phyloP scores from a whole-genome alignment of 768 basidiomycete species.

The Xerocomus spinulosus region DNA sequence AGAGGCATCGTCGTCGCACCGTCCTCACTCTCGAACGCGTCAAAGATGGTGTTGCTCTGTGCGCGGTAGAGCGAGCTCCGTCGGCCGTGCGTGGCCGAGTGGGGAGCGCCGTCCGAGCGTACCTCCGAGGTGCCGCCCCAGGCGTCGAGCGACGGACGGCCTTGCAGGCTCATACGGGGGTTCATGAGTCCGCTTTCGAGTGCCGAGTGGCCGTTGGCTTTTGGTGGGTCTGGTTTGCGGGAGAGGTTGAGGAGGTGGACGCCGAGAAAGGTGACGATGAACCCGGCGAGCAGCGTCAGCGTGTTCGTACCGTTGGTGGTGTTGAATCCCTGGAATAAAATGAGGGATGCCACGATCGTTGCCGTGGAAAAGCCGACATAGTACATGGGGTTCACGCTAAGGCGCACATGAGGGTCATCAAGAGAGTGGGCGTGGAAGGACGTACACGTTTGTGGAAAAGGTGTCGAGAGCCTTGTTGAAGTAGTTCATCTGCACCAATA shows the following conservation, averaged over 20 bases:
- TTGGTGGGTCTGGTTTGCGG: conserved; percentile 48
- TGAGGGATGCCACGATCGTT: conserved; percentile 90
- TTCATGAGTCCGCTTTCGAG: conserved; percentile 69
- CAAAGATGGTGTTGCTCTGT: conserved; percentile 66
- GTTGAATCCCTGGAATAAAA: conserved; percentile 97
- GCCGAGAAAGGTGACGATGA: conserved; percentile 90
- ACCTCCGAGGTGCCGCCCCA: conserved; percentile 47
- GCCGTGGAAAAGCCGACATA: conserved; percentile 95
- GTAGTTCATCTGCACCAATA: conserved; percentile 91
- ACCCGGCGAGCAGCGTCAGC: conserved; percentile 83
- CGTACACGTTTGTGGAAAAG: conserved; percentile 96
- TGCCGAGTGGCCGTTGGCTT: conserved; percentile 44
- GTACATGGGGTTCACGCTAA: conserved; percentile 94
- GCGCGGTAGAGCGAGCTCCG: conserved; percentile 62
- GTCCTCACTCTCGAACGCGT: conserved; percentile 58
- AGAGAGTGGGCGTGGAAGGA: conserved; percentile 5
- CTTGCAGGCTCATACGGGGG: conserved; percentile 76
- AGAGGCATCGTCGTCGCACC: conserved; percentile 44
- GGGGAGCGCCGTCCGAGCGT: conserved; percentile 20
- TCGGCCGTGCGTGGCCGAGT: conserved; percentile 51
- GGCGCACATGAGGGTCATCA: background rate
- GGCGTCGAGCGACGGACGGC: conserved; percentile 74
- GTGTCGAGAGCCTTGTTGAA: conserved; percentile 98
- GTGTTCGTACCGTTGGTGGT: conserved; percentile 79
- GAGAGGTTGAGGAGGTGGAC: conserved; percentile 92